Evolutionary conservation across 2,329 filamentous ascomycete species (phyloP), one percentile per base, ranked within the genome.

Genomic region (Penicillium sp.): DNA sequence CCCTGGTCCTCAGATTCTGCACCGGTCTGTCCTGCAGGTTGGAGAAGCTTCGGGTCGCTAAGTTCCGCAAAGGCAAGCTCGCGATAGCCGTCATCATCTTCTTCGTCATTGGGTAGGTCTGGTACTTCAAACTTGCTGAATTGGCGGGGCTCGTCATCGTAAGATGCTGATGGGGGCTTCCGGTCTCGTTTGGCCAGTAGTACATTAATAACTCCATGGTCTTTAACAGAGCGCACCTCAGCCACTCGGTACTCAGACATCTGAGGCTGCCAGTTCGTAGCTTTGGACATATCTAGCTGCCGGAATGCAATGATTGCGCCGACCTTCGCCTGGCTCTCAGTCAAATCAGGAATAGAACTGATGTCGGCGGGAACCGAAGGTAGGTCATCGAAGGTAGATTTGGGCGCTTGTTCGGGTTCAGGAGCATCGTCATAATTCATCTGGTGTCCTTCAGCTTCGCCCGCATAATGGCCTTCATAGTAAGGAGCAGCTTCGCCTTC

Each of bases 71-170:
- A 87, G 0, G 71, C 64, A 30, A 91, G 56, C 7, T 78, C 78
- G n/a, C 86, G 80, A 46, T 82, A 77, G 1, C 88, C 88, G 57
- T 87, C 80, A 53, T 88, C 82, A 48, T 78, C 75, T 3, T 72
- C 74, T 10, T 77, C 77, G 14, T 80, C 79, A 0, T 83, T 82
- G 12, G 84, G 84, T 11, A 84, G 83, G 7, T 85, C 81, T 0
- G 88, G 87, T 63, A 86, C 85, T 65, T 95, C 90, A 61, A 95
- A 94, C 55, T 86, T 89, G 59, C 82, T 85, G 64, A 93, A 96
- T 10, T 90, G 73, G 10, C 90, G 82, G 58, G 88, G 79, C 0
- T 90, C 91, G 0, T 88, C 87, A 37, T 82, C 80, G 10, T 53
- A 35, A 7, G 61, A 85, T 86, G 17, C 75, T 70, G 65, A 83